phyloP scores from a whole-genome alignment of 345 rosid species.

The Orychophragmus violaceus region DNA sequence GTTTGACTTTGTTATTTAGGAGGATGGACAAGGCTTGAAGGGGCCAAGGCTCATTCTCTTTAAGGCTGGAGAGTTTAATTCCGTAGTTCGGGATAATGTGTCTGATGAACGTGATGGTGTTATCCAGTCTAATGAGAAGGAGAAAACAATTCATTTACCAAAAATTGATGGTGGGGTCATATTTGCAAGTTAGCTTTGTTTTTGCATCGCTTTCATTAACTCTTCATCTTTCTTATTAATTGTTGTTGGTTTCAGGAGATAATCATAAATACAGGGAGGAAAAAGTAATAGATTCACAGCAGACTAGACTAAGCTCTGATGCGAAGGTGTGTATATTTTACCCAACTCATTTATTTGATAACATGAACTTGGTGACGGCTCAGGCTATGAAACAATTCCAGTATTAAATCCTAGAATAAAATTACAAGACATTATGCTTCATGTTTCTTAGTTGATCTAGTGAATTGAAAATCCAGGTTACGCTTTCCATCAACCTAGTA shows the following conservation, averaged over 20 bases:
- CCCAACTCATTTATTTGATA: background rate
- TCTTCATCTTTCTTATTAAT: constrained; percentile 21
- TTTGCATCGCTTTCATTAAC: background rate
- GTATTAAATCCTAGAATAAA: background rate
- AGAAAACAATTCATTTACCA: constrained; percentile 13
- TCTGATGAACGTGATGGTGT: constrained; percentile 24
- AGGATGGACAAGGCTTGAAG: constrained; percentile 51
- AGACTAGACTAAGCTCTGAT: constrained; percentile 22
- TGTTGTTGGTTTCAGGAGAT: constrained; percentile 39
- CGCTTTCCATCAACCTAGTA: background rate
- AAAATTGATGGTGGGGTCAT: constrained; percentile 41
- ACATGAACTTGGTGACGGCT: background rate
- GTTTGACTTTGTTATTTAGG: constrained; percentile 41
- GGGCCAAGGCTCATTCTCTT: constrained; percentile 66
- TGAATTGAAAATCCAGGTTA: background rate
- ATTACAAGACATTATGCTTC: background rate
- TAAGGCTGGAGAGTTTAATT: constrained; percentile 41
- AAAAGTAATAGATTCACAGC: constrained; percentile 29
- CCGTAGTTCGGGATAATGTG: constrained; percentile 33
- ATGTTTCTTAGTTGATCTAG: constrained; percentile 3
- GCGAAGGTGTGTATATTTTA: constrained; percentile 37
- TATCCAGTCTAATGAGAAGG: constrained; percentile 25
- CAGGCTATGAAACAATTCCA: background rate
- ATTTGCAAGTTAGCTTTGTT: background rate
- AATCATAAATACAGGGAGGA: constrained; percentile 29